phyloP scores from a whole-genome alignment of 1,284 basidiomycete species.

The Moniliophthora roreri region DNA sequence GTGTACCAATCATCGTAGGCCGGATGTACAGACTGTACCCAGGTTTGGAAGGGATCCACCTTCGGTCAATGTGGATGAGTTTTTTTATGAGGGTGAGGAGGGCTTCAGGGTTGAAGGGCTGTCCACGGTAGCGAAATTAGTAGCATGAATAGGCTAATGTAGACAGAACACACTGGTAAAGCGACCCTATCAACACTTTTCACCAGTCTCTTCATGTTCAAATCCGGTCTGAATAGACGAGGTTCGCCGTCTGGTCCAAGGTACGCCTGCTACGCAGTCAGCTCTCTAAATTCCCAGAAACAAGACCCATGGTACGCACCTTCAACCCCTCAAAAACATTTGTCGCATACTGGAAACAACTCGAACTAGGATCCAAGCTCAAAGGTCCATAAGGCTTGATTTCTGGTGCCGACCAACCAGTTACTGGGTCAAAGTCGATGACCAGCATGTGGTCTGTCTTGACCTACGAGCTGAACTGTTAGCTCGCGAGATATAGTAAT shows the following conservation, averaged over 20 bases:
- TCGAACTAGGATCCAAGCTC: constrained; percentile 71
- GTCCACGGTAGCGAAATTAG: background rate
- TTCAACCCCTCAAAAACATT: constrained; percentile 92
- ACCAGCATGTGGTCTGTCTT: constrained; percentile 84
- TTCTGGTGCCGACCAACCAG: constrained; percentile 79
- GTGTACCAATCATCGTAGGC: constrained; percentile 84
- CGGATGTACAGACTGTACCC: constrained; percentile 81
- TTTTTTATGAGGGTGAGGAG: constrained; percentile 71
- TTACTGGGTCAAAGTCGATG: constrained; percentile 56
- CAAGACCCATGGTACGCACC: constrained; percentile 31
- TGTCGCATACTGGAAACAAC: constrained; percentile 75
- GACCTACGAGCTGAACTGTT: constrained; percentile 25
- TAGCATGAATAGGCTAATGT: background rate
- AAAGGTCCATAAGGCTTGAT: constrained; percentile 81
- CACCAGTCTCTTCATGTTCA: constrained; percentile 79
- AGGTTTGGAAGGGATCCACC: constrained; percentile 72
- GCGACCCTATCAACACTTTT: constrained; percentile 61
- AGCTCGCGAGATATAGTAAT: background rate
- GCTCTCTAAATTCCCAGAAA: background rate
- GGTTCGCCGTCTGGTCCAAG: constrained; percentile 61
- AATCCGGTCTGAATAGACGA: constrained; percentile 75
- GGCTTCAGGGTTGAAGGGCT: constrained; percentile 65
- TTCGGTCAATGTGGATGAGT: constrained; percentile 64
- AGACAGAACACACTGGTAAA: constrained; percentile 49
- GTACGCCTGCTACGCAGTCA: constrained; percentile 56